phyloP scores from a whole-genome alignment of 1,284 basidiomycete species.

The Melampsora americana region DNA sequence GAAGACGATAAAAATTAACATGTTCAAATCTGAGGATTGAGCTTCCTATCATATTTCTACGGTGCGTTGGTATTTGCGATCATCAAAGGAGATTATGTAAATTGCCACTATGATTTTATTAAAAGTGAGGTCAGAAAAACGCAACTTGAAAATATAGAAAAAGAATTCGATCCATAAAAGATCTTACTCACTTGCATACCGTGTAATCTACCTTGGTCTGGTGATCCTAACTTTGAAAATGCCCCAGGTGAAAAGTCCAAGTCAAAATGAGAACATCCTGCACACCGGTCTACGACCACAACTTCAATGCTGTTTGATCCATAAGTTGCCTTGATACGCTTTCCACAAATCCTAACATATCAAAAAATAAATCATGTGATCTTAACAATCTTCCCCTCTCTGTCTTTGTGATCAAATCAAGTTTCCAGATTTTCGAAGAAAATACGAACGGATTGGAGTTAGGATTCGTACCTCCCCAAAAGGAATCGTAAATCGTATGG shows the following conservation, averaged over 20 bases:
- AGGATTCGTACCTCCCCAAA: slow-evolving; percentile 60
- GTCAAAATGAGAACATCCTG: slow-evolving; percentile 59
- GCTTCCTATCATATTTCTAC: too few relatives aligned
- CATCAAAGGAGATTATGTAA: too few relatives aligned
- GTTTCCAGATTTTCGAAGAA: not conserved
- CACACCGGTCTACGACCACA: slow-evolving; percentile 64
- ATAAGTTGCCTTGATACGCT: slow-evolving; percentile 26
- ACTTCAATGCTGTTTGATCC: slow-evolving; percentile 60
- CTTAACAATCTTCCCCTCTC: too few relatives aligned
- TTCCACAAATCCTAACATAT: slow-evolving; percentile 26
- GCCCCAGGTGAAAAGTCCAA: slow-evolving; percentile 60
- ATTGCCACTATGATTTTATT: too few relatives aligned
- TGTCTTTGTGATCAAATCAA: not conserved
- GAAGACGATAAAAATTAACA: too few relatives aligned
- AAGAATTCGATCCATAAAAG: too few relatives aligned
- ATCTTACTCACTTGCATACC: slow-evolving; percentile 52
- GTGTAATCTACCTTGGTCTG: slow-evolving; percentile 60
- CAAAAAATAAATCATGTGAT: too few relatives aligned
- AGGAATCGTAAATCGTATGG: slow-evolving; percentile 62
- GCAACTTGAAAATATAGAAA: too few relatives aligned
- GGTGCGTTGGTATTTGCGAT: too few relatives aligned
- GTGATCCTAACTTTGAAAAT: slow-evolving; percentile 58
- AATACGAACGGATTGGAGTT: slow-evolving; percentile 61
- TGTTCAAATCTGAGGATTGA: too few relatives aligned
- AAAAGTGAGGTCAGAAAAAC: too few relatives aligned